Percentiles rank a stretch among this genome's conserved stretches.
phyloP scores from a whole-genome alignment of 176 grass and related monocot species.

The Paspalum notatum region DNA sequence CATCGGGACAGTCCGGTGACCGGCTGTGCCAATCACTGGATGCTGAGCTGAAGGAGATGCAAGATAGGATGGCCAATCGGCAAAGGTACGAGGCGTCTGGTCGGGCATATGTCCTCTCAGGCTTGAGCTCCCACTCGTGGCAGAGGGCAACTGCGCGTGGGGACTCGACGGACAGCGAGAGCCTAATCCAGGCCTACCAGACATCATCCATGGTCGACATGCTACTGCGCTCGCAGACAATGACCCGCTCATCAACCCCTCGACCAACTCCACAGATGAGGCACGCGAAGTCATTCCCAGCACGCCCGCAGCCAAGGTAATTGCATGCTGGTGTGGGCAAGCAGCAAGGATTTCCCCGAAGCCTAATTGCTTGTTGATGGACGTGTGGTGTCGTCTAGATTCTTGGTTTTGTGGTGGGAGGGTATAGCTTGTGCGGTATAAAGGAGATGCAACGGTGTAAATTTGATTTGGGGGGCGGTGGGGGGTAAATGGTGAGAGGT shows the following conservation, averaged over 20 bases:
- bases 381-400: neutral
- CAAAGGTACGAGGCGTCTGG: conserved; percentile 77
- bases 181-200: conserved; percentile 77
- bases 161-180: conserved; percentile 67
- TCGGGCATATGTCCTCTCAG: conserved; percentile 79
- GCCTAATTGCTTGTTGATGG: conserved; percentile 20
- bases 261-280: conserved; percentile 54
- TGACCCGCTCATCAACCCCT: conserved; percentile 45
- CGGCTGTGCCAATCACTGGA: conserved; percentile 68
- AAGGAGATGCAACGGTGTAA: conserved; percentile 55
- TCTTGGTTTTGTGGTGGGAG: conserved; percentile 42
- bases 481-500: conserved; percentile 41
- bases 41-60: conserved; percentile 88
- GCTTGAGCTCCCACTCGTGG: conserved; percentile 90
- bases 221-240: conserved; percentile 79
- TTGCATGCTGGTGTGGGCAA: neutral
- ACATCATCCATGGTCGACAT: conserved; percentile 88
- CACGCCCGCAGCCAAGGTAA: conserved; percentile 69
- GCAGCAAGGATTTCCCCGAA: conserved; percentile 25
- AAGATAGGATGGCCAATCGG: conserved; percentile 76
- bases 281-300: conserved; percentile 79
- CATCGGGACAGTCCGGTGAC: conserved; percentile 66
- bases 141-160: conserved; percentile 79
- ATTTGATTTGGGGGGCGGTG: conserved; percentile 55
- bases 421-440: conserved; percentile 61